Evolutionary conservation across 495 filamentous ascomycete genomes (phyloP), one percentile per base, ranked within the genome.

Genomic region (Parathielavia hyrcaniae): DNA sequence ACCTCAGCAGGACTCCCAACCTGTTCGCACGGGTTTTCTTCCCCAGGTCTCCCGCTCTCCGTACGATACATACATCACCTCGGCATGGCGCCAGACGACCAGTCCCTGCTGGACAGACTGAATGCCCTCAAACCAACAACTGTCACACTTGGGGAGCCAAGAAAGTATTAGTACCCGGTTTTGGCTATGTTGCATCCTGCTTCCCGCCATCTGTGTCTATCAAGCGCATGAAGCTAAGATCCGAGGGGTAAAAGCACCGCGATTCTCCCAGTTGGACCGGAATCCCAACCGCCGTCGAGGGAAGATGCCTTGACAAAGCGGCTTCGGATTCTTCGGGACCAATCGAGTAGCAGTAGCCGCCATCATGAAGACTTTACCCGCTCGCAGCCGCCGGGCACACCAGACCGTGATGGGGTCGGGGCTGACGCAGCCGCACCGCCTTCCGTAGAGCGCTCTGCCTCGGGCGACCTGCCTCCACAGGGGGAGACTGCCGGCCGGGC

Each of bases 71-170:
- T n/a, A n/a, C n/a, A 30, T 2, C 6, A 30, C 26, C 2, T 13
- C 57, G 61, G 60, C 58, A 69, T 69, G 64, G 86, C 89, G 16
- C 85, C 72, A 80, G 87, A 40, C 43, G 93, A 97, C 73, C 81
- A 86, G 70, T 90, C 89, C 0, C 89, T 98, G 64, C 84, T 92
- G 36, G 87, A 91, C 57, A 80, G 90, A 65, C 75, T 97, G 52
- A 96, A 95, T 66, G 85, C 86, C 48, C 81, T 98, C 54, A 75
- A 76, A 50, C 61, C 72, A 12, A 69, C 65, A 51, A 64, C 61
- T 35, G 67, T 77, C 40, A 67, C 61, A 6, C 65, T 77, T 20
- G 67, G 69, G 16, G 59, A 59, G n/a, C 40, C 64, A 41, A 52
- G 61, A 67, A 66, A 66, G 71, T 75, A 75, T 62, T 57, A 49